A percentile compares a stretch with the other conserved stretches of the same genome.
Evolutionary conservation across 2,329 filamentous ascomycete genomes (phyloP).

Genomic region (Chrysoporthe puriensis): DNA sequence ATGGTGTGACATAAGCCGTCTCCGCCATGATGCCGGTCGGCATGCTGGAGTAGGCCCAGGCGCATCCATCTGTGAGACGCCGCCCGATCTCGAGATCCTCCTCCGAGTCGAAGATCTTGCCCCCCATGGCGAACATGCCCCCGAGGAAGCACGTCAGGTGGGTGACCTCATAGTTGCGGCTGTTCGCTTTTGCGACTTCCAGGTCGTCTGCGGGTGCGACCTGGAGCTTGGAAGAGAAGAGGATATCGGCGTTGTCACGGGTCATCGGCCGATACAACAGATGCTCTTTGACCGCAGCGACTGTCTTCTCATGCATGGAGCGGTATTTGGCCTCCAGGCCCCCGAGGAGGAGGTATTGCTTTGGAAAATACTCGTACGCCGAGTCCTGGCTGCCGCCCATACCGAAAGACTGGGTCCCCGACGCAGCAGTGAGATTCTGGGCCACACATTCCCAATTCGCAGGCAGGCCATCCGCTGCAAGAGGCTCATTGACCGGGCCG

Average conservation of each 20-base stretch:
- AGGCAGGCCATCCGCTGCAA: constrained; percentile 41
- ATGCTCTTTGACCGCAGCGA: constrained; percentile 70
- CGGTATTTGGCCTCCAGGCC: constrained; percentile 74
- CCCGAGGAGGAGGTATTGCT: constrained; percentile 74
- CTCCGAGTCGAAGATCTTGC: constrained; percentile 62
- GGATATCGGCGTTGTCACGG: constrained; percentile 66
- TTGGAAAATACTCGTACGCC: constrained; percentile 74
- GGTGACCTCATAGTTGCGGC: constrained; percentile 59
- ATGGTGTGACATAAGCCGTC: constrained; percentile 51
- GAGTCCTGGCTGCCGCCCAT: constrained; percentile 71
- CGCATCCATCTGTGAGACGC: constrained; percentile 69
- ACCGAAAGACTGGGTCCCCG: constrained; percentile 53
- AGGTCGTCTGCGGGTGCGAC: constrained; percentile 47
- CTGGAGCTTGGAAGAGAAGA: constrained; percentile 70
- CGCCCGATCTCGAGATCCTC: constrained; percentile 66
- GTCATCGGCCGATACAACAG: constrained; percentile 80
- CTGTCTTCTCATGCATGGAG: constrained; percentile 70
- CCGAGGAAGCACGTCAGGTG: constrained; percentile 72
- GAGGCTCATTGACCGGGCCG: constrained; percentile 31
- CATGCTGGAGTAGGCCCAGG: constrained; percentile 69
- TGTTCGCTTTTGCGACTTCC: constrained; percentile 40
- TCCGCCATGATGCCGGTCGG: constrained; percentile 70
- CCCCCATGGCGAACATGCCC: constrained; percentile 70
- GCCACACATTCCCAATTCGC: constrained; percentile 55
- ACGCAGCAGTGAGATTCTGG: constrained; percentile 59